A percentile compares a stretch with the other conserved stretches of the same genome.
Conservation (phyloP, 768 basidiomycete genomes). For the Phanerodontia chrysosporium region DNA sequence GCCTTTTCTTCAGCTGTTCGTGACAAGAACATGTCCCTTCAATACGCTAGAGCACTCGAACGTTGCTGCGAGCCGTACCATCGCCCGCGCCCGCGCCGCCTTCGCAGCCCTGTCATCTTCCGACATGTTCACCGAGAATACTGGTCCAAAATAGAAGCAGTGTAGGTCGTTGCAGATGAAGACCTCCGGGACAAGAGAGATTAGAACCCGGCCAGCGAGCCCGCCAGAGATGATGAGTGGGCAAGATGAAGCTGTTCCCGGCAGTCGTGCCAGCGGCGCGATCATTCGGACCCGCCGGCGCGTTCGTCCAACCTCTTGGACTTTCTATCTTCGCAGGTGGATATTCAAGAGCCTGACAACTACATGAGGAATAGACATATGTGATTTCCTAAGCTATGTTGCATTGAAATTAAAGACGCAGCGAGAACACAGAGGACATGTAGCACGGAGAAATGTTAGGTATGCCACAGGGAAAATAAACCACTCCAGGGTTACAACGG, state of each 20-base stretch:
- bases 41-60: background rate
- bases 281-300: background rate
- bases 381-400: conserved; percentile 3
- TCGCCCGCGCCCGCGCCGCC: conserved; percentile 77
- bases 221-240: conserved; percentile 2
- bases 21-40: background rate
- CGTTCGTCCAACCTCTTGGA: background rate
- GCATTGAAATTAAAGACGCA: conserved; percentile 14
- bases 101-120: conserved; percentile 80
- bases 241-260: conserved; percentile 2
- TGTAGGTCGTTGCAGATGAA: background rate
- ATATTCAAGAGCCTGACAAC: conserved; percentile 1
- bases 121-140: conserved; percentile 26
- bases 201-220: conserved; percentile 4
- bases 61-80: conserved; percentile 45
- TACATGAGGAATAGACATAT: conserved; percentile 4
- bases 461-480: conserved; percentile 30
- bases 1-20: conserved; percentile 73
- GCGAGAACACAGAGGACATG: conserved; percentile 27
- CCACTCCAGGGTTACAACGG: conserved; percentile 21
- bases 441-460: conserved; percentile 28
- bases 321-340: background rate
- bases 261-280: background rate
- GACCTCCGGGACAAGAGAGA: background rate
- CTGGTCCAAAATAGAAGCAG: no score